Evolutionary conservation across 176 grass and related monocot genomes (phyloP).

Genomic region (Cenchrus americanus): DNA sequence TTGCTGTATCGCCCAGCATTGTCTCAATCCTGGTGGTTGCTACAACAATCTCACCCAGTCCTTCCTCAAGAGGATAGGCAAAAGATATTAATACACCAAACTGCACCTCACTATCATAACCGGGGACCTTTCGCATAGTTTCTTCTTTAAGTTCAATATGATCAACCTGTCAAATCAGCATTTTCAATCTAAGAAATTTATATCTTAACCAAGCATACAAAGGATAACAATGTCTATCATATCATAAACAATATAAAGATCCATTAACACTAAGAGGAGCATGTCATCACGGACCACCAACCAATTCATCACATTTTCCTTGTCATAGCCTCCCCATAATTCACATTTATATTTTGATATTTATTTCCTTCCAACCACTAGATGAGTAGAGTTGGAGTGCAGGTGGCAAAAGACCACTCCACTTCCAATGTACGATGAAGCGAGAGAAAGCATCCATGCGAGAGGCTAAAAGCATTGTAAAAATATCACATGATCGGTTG

Average conservation of each 20-base stretch:
- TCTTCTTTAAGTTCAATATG: conserved; percentile 81
- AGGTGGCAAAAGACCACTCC: conserved; percentile 15
- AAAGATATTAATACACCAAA: conserved; percentile 93
- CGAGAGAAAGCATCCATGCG: conserved; percentile 13
- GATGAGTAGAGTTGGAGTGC: not conserved
- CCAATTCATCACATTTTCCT: too few species aligned
- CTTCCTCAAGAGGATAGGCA: conserved; percentile 86
- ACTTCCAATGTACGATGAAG: conserved; percentile 12
- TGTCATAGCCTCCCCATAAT: too few species aligned
- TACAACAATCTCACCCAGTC: conserved; percentile 79
- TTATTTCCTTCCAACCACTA: conserved; percentile 10
- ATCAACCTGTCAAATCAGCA: conserved; percentile 69
- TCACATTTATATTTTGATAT: conserved; percentile 19
- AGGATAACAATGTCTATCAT: not conserved
- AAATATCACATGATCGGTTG: too few species aligned
- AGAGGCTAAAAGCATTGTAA: not conserved
- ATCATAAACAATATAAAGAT: conserved; percentile 29
- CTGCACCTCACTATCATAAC: conserved; percentile 61
- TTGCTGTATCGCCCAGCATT: conserved; percentile 88
- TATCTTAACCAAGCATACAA: not conserved
- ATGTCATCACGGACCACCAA: too few species aligned
- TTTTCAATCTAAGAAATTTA: conserved; percentile 21
- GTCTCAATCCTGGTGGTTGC: conserved; percentile 93
- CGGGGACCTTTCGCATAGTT: conserved; percentile 70
- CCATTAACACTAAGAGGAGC: too few species aligned